Evolutionary conservation across 2,329 filamentous ascomycete genomes (phyloP).

Genomic region (Aspergillus sp.): DNA sequence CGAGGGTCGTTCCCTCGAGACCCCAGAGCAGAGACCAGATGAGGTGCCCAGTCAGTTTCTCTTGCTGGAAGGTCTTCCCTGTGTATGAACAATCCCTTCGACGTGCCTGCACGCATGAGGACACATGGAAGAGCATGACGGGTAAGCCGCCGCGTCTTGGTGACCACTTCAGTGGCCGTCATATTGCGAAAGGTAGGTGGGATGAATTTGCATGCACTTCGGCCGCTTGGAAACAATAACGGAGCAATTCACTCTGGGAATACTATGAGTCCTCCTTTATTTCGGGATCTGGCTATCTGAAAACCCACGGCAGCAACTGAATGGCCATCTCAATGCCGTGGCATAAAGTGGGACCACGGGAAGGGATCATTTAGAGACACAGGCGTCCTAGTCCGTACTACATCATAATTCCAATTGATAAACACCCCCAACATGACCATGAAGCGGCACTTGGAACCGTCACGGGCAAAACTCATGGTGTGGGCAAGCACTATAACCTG

Average conservation of each 20-base stretch:
- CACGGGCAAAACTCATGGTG: neutral
- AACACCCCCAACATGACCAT: neutral
- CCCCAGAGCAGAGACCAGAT: neutral
- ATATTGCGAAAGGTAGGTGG: neutral
- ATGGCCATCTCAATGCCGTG: neutral
- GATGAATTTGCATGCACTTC: neutral
- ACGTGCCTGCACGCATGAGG: constrained; percentile 3
- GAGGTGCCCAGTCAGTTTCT: neutral
- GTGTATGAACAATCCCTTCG: constrained; percentile 1
- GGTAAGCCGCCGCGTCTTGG: neutral
- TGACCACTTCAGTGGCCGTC: neutral
- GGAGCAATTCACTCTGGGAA: neutral
- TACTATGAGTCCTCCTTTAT: neutral
- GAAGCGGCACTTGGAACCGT: neutral
- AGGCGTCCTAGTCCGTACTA: neutral
- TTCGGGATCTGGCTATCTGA: neutral
- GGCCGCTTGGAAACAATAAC: neutral
- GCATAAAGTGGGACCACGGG: neutral
- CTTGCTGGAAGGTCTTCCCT: neutral
- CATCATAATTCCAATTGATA: neutral
- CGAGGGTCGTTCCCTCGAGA: neutral
- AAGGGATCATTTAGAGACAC: neutral
- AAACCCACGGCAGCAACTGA: neutral
- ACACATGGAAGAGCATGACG: neutral
- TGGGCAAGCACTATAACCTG: neutral